Evolutionary conservation across 1,139 yeast species (phyloP).

Genomic region (Kodamaea derodonti): DNA sequence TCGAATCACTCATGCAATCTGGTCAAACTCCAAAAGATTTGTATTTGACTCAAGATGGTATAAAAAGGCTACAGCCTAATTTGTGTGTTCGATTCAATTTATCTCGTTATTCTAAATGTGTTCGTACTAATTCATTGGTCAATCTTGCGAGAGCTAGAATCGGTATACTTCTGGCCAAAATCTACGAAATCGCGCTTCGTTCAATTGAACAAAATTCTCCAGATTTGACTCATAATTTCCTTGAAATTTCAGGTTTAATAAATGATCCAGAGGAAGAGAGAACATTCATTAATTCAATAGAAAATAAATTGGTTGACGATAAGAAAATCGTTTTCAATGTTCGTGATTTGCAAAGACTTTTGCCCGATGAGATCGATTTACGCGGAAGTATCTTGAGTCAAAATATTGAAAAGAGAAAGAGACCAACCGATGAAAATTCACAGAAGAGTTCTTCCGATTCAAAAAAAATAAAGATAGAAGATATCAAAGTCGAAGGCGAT

Average conservation of each 20-base stretch:
- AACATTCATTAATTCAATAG: slow-evolving; percentile 25
- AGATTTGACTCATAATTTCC: slow-evolving; percentile 27
- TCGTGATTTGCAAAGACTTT: slow-evolving; percentile 46
- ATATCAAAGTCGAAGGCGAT: slow-evolving; percentile 6
- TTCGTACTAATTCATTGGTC: slow-evolving; percentile 62
- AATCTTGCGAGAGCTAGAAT: slow-evolving; percentile 63
- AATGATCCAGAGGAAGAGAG: slow-evolving; percentile 39
- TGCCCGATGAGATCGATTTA: slow-evolving; percentile 46
- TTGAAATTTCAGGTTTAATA: slow-evolving; percentile 34
- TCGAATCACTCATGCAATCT: slow-evolving; percentile 31
- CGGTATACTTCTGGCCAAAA: slow-evolving; percentile 63
- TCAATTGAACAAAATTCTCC: slow-evolving; percentile 58
- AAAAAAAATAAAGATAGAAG: slow-evolving; percentile 45
- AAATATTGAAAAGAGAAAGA: slow-evolving; percentile 27
- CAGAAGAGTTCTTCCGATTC: slow-evolving; percentile 26
- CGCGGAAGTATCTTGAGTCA: slow-evolving; percentile 45
- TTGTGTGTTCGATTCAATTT: slow-evolving; percentile 62
- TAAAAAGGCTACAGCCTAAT: slow-evolving; percentile 41
- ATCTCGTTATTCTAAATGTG: slow-evolving; percentile 61
- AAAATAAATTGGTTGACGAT: slow-evolving; percentile 36
- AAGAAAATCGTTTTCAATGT: slow-evolving; percentile 46
- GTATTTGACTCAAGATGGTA: slow-evolving; percentile 29
- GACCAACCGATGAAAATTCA: slow-evolving; percentile 3
- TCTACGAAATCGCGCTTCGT: slow-evolving; percentile 58
- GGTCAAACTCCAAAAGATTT: slow-evolving; percentile 29